These are phyloP conservation scores for Alectoria sarmentosa DNA, from an alignment of 495 filamentous ascomycete species.

Conservation along the genomic window DNA sequence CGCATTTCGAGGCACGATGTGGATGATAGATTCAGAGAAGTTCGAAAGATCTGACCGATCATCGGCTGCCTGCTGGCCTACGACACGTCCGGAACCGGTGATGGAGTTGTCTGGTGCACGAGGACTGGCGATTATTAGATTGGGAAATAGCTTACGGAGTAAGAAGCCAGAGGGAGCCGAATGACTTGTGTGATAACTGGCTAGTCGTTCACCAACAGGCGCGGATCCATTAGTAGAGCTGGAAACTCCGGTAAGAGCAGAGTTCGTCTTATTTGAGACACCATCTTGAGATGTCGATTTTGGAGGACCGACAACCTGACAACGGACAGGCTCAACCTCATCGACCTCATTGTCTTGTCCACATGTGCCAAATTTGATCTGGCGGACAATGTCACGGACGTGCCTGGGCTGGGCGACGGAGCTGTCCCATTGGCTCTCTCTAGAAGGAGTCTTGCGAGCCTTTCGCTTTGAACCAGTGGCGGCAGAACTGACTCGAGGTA, in stretches of 20 bases:
- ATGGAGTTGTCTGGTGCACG: neutral
- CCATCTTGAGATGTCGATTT: no score
- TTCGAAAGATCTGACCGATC: neutral
- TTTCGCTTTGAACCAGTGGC: neutral
- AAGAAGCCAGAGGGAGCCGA: neutral
- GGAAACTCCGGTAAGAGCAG: neutral
- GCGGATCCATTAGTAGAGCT: neutral
- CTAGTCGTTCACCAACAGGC: neutral
- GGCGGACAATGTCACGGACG: neutral
- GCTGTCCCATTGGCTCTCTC: neutral
- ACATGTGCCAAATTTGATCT: neutral
- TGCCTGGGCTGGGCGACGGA: neutral
- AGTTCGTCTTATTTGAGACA: neutral
- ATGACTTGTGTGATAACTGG: neutral
- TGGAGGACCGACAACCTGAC: neutral
- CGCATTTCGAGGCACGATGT: neutral
- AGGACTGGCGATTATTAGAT: no score
- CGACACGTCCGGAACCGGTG: neutral
- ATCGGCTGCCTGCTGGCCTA: neutral
- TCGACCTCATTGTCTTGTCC: neutral
- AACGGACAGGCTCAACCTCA: neutral
- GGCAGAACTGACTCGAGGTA: neutral
- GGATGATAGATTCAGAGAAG: neutral
- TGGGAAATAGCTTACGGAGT: neutral
- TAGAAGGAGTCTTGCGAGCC: neutral